Evolutionary conservation across 2,329 filamentous ascomycete species (phyloP), one percentile per base, ranked within the genome.

Genomic region (Aspergillus unguis): DNA sequence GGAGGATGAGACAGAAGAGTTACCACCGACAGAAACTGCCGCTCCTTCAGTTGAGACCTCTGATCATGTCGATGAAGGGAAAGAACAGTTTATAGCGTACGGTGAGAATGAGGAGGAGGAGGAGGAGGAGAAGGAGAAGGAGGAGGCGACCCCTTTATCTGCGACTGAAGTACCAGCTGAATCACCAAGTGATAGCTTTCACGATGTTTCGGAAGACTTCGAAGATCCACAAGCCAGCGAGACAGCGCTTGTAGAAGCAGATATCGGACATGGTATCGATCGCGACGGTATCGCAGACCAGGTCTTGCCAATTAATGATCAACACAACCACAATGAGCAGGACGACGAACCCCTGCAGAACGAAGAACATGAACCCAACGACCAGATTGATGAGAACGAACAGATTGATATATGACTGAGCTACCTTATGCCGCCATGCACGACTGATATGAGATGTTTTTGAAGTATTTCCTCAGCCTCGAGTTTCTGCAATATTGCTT

Each of bases 391-490:
- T 11, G 25, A 44, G 25, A 37, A 49, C 17, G 47, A 49, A n/a
- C 36, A 29, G 4, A 11, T 41, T 29, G 49, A 51, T 25, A 28
- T 33, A 17, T 31, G 23, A 40, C 43, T n/a, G 17, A 41, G 9
- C 17, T 17, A 17, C 17, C 17, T 17, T 35, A 46, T 5, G 36
- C 5, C 40, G 35, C 35, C 23, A 28, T 41, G 40, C 46, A 51
- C 43, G 49, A 51, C 28, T 6, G 43, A 51, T 42, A 51, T 46
- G 49, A 51, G 43, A 45, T 9, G 35, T 33, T 41, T 35, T 45
- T 44, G 41, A 33, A 44, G 17, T 17, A 17, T 17, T 17, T 17
- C 17, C 33, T n/a, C 40, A 32, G 7, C 25, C 31, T 51, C 42
- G 35, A 36, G 35, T 51, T 26, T 49, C 29, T 49, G 42, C 35